These are phyloP conservation scores for Paramecium sexaurelia DNA, from an alignment of 73 alveolate species.

Conservation along the genomic window DNA sequence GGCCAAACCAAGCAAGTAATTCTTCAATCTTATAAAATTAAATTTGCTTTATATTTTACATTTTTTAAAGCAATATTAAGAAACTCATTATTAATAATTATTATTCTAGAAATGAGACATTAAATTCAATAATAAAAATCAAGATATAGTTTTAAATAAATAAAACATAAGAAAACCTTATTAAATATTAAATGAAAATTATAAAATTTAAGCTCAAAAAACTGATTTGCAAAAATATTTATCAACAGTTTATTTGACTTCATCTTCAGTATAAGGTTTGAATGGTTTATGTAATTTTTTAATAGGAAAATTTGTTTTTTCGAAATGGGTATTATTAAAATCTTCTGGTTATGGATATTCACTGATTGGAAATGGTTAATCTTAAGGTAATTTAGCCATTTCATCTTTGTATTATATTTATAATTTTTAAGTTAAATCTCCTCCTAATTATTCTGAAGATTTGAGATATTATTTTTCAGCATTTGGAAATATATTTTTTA, in stretches of 20 bases:
- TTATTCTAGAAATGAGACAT: no score
- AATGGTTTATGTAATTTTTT: not conserved
- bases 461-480: slow-evolving; percentile 10
- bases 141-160: no score
- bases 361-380: not conserved
- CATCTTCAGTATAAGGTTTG: slow-evolving; percentile 24
- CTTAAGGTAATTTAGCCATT: not conserved
- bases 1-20: no score
- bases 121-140: no score
- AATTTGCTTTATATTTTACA: no score
- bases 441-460: not conserved
- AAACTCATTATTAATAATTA: no score
- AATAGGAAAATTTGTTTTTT: not conserved
- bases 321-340: not conserved
- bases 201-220: no score
- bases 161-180: no score
- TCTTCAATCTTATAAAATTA: no score
- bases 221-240: slow-evolving; percentile 6
- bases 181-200: no score
- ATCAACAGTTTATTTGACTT: slow-evolving; percentile 20
- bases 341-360: slow-evolving; percentile 28
- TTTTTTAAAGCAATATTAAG: no score
- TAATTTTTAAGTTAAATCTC: not conserved
- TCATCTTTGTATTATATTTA: not conserved
- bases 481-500: slow-evolving; percentile 21